Conservation (phyloP, 805 yeast genomes). For the Pichia phayaonensis region DNA sequence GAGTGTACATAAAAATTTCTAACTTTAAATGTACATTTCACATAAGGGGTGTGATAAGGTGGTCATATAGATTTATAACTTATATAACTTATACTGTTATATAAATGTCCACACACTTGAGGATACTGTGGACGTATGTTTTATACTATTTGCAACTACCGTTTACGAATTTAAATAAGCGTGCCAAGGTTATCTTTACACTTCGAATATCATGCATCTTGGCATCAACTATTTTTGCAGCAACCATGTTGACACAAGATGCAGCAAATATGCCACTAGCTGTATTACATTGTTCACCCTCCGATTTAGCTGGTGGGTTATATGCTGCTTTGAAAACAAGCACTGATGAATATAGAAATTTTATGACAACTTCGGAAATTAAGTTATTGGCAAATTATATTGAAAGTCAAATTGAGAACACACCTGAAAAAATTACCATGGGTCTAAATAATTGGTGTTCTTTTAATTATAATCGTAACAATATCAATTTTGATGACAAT, state of each 20-base stretch:
- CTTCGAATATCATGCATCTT: constrained; percentile 12
- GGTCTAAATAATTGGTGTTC: constrained; percentile 39
- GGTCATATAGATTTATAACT: too few species aligned
- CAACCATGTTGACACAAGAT: background rate
- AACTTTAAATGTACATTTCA: too few species aligned
- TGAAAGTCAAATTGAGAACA: constrained; percentile 34
- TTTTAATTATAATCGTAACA: constrained; percentile 29
- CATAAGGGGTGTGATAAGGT: too few species aligned
- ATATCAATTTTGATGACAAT: background rate
- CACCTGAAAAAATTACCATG: constrained; percentile 42
- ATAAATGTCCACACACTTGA: background rate
- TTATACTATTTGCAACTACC: constrained; percentile 13
- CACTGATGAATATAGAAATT: constrained; percentile 18
- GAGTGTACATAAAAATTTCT: too few species aligned
- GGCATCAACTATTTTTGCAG: background rate
- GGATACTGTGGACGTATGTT: constrained; percentile 3
- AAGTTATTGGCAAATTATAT: constrained; percentile 38
- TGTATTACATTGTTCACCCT: constrained; percentile 41
- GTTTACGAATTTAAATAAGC: constrained; percentile 19
- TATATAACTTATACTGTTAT: too few species aligned
- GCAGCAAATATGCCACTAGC: constrained; percentile 4
- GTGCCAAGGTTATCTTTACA: constrained; percentile 21
- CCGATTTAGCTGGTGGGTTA: constrained; percentile 46
- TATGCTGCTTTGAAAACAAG: constrained; percentile 34
- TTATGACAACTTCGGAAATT: constrained; percentile 44